phyloP scores from a whole-genome alignment of 305 asterid species.

The Solanum aculeatissimum region DNA sequence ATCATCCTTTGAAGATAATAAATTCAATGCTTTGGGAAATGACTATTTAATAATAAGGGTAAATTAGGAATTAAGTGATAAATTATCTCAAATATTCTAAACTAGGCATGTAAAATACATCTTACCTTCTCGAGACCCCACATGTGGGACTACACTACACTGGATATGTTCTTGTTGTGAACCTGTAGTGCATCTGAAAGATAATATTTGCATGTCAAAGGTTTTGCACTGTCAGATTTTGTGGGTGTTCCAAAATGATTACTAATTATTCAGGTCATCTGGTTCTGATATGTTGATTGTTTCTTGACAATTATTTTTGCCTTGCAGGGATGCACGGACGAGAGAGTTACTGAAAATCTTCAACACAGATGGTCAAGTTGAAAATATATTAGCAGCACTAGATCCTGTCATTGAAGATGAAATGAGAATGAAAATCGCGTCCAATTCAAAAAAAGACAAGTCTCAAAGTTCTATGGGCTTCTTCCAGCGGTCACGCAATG shows the following conservation, averaged over 20 bases:
- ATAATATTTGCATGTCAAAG: neutral
- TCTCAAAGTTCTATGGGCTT: constrained; percentile 53
- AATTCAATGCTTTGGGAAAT: neutral
- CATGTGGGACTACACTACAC: neutral
- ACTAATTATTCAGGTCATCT: neutral
- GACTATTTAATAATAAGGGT: neutral
- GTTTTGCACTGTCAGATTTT: neutral
- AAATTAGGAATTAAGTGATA: neutral
- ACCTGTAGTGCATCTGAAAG: neutral
- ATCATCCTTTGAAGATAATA: neutral
- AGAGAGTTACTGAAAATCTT: constrained; percentile 71
- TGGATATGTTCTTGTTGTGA: neutral
- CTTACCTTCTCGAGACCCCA: neutral
- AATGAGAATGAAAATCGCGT: constrained; percentile 33
- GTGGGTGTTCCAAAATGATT: neutral
- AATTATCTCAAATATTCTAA: neutral
- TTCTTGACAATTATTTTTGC: constrained; percentile 6
- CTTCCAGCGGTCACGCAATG: constrained; percentile 96
- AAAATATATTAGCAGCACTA: constrained; percentile 35
- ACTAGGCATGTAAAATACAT: neutral
- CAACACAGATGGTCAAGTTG: constrained; percentile 82
- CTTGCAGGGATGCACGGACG: constrained; percentile 81
- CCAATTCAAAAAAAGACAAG: constrained; percentile 56
- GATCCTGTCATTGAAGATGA: constrained; percentile 72
- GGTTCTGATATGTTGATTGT: neutral